phyloP scores from a whole-genome alignment of 176 grass and related monocot genomes.

The Hyparrhenia diplandra region DNA sequence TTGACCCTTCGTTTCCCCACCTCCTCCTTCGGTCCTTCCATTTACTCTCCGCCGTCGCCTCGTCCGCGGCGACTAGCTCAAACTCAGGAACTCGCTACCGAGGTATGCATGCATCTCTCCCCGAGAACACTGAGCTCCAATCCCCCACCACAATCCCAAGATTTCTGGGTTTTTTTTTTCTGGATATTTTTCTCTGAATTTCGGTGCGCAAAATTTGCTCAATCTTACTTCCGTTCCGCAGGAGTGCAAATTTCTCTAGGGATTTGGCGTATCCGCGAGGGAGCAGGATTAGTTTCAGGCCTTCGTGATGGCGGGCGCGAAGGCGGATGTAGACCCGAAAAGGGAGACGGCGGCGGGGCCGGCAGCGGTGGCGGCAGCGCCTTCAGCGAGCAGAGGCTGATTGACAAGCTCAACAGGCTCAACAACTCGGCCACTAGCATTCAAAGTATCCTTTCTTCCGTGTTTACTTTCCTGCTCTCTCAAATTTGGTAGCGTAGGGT shows the following conservation, averaged over 20 bases:
- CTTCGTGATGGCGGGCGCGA: slow-evolving; percentile 26
- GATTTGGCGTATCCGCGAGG: slow-evolving; percentile 1
- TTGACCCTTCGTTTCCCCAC: slow-evolving; percentile 1
- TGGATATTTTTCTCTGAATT: neutral
- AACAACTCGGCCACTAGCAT: slow-evolving; percentile 90
- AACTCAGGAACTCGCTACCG: slow-evolving; percentile 4
- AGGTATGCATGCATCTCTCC: neutral
- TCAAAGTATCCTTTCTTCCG: slow-evolving; percentile 76
- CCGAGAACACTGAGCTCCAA: neutral
- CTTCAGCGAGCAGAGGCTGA: slow-evolving; percentile 80
- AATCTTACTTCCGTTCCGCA: neutral
- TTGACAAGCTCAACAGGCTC: slow-evolving; percentile 83
- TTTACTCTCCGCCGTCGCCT: neutral
- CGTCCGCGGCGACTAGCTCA: slow-evolving; percentile 17
- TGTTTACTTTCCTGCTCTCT: neutral
- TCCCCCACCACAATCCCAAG: neutral
- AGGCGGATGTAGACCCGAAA: slow-evolving; percentile 27
- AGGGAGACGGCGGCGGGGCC: slow-evolving; percentile 1
- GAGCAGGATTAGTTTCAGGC: neutral
- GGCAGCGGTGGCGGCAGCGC: neutral
- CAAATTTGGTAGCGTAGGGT: neutral
- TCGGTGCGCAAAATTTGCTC: neutral
- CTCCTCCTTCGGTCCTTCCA: neutral
- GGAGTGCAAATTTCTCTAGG: neutral
- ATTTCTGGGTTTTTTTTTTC: slow-evolving; percentile 8